Conservation (phyloP, 306 rosid genomes). For the Begonia peltatifolia region DNA sequence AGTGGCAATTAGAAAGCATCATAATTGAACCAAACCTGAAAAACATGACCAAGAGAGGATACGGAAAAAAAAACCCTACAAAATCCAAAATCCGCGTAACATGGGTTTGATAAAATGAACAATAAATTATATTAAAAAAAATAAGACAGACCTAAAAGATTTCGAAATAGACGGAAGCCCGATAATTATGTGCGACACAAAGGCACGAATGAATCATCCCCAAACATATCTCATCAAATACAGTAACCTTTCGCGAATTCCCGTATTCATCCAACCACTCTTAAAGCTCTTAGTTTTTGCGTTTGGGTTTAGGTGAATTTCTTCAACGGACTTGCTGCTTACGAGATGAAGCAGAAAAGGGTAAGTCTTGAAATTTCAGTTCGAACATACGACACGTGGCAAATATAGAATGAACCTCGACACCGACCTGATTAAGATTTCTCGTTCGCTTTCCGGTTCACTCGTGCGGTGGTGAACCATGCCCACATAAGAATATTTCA, state of each 20-base stretch:
- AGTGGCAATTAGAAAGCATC: neutral
- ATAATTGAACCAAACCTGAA: constrained; percentile 11
- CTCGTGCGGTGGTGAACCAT: too few species aligned
- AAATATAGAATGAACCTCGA: neutral
- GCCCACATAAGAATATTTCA: too few species aligned
- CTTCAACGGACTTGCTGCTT: neutral
- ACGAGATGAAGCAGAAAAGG: neutral
- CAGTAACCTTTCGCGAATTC: neutral
- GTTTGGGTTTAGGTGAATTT: neutral
- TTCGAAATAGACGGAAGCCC: neutral
- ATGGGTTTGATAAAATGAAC: neutral
- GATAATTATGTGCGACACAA: neutral
- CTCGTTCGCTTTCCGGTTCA: neutral
- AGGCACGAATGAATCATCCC: neutral
- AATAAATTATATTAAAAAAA: neutral
- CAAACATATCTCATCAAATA: neutral
- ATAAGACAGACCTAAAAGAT: neutral
- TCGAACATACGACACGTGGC: neutral
- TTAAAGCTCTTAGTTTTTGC: neutral
- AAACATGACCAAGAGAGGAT: constrained; percentile 10
- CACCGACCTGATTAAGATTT: neutral
- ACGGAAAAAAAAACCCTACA: constrained; percentile 28
- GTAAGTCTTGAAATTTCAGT: too few species aligned
- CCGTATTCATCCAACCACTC: neutral
- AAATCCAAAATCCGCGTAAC: constrained; percentile 7